These are phyloP conservation scores for Pinus taeda DNA, from an alignment of 75 land plant genomes.

Conservation along the genomic window DNA sequence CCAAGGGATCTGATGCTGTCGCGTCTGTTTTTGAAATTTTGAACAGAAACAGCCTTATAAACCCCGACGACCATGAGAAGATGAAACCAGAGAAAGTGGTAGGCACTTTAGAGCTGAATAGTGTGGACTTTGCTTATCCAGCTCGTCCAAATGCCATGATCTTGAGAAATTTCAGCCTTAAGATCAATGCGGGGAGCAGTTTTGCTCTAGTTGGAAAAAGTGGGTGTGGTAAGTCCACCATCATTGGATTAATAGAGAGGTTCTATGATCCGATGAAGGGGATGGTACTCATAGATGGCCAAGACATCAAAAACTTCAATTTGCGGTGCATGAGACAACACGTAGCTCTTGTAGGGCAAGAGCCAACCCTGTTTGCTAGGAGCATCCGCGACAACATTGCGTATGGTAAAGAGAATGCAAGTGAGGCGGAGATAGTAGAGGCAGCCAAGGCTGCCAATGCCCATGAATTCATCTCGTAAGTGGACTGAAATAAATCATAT, in stretches of 20 bases:
- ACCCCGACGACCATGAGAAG: conserved; percentile 11
- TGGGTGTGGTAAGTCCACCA: conserved; percentile 25
- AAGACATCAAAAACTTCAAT: conserved; percentile 13
- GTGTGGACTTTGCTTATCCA: conserved; percentile 33
- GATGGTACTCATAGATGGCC: conserved; percentile 17
- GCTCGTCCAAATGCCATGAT: conserved; percentile 19
- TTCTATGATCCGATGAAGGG: conserved; percentile 32
- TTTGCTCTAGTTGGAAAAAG: neutral
- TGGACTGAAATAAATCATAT: no score
- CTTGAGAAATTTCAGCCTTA: conserved; percentile 16
- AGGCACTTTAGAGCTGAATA: conserved; percentile 19
- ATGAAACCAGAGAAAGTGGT: conserved; percentile 2
- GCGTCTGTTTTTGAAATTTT: conserved; percentile 56
- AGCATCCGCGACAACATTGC: conserved; percentile 22
- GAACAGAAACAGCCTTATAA: conserved; percentile 13
- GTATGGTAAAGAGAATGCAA: no score
- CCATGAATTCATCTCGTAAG: no score
- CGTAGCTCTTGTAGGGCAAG: neutral
- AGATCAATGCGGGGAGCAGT: conserved; percentile 17
- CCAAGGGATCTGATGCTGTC: conserved; percentile 55
- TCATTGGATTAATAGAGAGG: conserved; percentile 25
- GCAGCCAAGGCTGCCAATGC: no score
- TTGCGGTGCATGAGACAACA: conserved; percentile 20
- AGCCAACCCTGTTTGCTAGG: conserved; percentile 6
- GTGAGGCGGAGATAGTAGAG: no score